A percentile compares a stretch with the other conserved stretches of the same genome.
phyloP scores from a whole-genome alignment of 1,284 basidiomycete species.

The Rhodotorula sp. region DNA sequence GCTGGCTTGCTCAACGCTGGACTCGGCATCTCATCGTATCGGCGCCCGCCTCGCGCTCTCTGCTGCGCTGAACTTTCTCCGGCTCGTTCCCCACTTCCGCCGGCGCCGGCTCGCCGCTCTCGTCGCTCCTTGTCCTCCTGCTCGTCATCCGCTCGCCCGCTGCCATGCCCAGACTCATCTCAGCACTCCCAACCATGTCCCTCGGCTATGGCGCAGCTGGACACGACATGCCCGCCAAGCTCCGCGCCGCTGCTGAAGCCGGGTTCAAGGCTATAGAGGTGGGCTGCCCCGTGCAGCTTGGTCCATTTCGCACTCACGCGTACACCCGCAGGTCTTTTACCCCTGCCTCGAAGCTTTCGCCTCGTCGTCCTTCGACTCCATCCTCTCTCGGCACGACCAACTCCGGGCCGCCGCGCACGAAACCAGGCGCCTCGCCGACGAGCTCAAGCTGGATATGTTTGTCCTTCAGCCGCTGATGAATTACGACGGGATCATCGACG shows the following conservation, averaged over 20 bases:
- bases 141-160: too few species aligned
- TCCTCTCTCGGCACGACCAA: slow-evolving; percentile 2
- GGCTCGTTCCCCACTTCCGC: background rate
- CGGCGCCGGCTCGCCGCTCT: background rate
- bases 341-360: slow-evolving; percentile 27
- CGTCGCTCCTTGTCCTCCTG: background rate
- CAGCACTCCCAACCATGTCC: slow-evolving; percentile 20
- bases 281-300: background rate
- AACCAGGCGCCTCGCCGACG: slow-evolving; percentile 10
- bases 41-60: too few species aligned
- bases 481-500: slow-evolving; percentile 30
- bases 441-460: slow-evolving; percentile 19
- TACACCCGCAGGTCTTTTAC: slow-evolving; percentile 25
- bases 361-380: background rate
- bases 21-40: too few species aligned
- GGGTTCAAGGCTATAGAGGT: slow-evolving; percentile 32
- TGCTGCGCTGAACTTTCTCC: background rate
- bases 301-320: background rate
- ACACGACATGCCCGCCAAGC: slow-evolving; percentile 23
- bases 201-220: slow-evolving; percentile 30
- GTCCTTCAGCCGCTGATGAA: slow-evolving; percentile 31
- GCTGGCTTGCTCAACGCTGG: too few species aligned
- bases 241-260: slow-evolving; percentile 17
- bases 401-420: slow-evolving; percentile 22
- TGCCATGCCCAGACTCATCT: background rate